Conservation (phyloP, 192 early-diverging fungal genomes). For the Backusella westeae region DNA sequence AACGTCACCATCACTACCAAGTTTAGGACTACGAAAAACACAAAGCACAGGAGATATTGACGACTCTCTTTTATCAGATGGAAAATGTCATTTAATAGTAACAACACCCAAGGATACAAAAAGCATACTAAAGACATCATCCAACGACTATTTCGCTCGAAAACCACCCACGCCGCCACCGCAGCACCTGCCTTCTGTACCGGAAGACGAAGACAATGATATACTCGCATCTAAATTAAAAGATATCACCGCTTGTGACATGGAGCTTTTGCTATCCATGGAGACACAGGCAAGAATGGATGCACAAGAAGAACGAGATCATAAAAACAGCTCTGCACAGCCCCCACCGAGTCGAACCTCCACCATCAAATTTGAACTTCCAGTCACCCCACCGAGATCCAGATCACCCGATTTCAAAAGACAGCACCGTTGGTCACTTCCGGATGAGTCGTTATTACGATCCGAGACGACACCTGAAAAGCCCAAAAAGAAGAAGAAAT, state of each 20-base stretch:
- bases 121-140: background rate
- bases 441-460: background rate
- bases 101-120: background rate
- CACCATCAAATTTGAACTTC: conserved; percentile 29
- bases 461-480: background rate
- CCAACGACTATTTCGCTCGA: background rate
- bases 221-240: conserved; percentile 17
- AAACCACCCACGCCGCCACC: background rate
- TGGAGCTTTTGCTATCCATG: conserved; percentile 26
- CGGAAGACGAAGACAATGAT: background rate
- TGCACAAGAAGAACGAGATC: conserved; percentile 14
- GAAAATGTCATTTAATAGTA: background rate
- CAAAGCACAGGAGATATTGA: background rate
- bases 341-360: conserved; percentile 18
- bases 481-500: conserved; percentile 6
- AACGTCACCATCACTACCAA: background rate
- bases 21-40: background rate
- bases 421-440: conserved; percentile 1
- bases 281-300: conserved; percentile 33
- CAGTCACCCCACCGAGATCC: conserved; percentile 24
- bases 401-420: conserved; percentile 11
- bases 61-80: background rate
- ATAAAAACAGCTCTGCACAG: conserved; percentile 6
- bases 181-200: background rate
- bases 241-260: conserved; percentile 13